These are phyloP conservation scores for Cerrena zonata DNA, from an alignment of 1,284 basidiomycete species.

Conservation along the genomic window DNA sequence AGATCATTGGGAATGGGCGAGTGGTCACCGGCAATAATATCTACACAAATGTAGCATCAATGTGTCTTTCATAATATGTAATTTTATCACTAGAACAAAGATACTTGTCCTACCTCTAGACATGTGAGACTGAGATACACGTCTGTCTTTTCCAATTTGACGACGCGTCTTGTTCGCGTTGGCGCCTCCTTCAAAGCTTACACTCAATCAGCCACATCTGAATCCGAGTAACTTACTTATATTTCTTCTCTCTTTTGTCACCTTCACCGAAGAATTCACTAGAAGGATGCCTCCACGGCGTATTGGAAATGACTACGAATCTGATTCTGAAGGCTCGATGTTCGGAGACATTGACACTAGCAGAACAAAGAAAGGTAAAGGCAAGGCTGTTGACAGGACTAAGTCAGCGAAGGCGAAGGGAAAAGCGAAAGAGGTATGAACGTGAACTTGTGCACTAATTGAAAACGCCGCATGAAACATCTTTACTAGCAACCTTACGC, in stretches of 20 bases:
- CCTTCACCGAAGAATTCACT: neutral
- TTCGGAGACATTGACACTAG: conserved; percentile 39
- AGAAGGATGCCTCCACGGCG: conserved; percentile 24
- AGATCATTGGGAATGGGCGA: too few relatives aligned
- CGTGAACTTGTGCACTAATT: neutral
- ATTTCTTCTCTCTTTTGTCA: neutral
- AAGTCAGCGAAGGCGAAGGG: conserved; percentile 34
- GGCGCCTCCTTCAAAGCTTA: too few relatives aligned
- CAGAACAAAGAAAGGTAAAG: conserved; percentile 42
- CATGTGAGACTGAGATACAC: too few relatives aligned
- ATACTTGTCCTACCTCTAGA: too few relatives aligned
- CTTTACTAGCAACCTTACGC: conserved; percentile 69
- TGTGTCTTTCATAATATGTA: too few relatives aligned
- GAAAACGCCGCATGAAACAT: neutral
- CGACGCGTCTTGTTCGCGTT: too few relatives aligned
- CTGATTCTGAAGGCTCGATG: conserved; percentile 44
- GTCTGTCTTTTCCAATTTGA: too few relatives aligned
- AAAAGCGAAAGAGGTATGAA: conserved; percentile 49
- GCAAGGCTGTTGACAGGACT: conserved; percentile 29
- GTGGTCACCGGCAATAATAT: too few relatives aligned
- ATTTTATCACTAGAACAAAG: too few relatives aligned
- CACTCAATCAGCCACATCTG: too few relatives aligned
- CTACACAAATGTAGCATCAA: too few relatives aligned
- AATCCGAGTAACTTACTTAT: too few relatives aligned
- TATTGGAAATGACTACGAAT: conserved; percentile 33